phyloP scores from a whole-genome alignment of 2,329 filamentous ascomycete genomes.

The Stachybotrys chartarum region DNA sequence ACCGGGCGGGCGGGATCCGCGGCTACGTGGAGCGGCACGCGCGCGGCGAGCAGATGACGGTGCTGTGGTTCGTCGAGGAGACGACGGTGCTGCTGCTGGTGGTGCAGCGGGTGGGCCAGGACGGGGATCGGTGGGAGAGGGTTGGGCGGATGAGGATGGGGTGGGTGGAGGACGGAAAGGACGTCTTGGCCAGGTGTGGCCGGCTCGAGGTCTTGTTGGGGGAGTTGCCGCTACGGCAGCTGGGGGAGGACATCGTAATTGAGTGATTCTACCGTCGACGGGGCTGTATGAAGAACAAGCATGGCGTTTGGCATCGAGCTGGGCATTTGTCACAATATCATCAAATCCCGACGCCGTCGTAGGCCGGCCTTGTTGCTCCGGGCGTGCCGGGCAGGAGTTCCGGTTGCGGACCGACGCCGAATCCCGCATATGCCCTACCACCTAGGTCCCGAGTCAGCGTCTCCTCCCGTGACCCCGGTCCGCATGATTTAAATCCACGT shows the following conservation, averaged over 20 bases:
- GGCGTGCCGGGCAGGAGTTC: neutral
- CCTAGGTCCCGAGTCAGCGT: too few species aligned
- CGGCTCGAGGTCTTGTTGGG: constrained; percentile 22
- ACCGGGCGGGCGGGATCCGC: constrained; percentile 16
- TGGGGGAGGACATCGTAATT: constrained; percentile 24
- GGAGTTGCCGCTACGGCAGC: constrained; percentile 20
- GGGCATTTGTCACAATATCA: too few species aligned
- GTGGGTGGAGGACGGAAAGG: constrained; percentile 23
- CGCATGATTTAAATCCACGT: too few species aligned
- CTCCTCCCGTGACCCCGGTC: too few species aligned
- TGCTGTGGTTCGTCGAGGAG: constrained; percentile 28
- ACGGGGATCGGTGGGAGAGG: constrained; percentile 19
- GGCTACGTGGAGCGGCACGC: constrained; percentile 26
- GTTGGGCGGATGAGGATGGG: constrained; percentile 27
- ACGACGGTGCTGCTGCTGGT: constrained; percentile 24
- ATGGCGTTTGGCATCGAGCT: too few species aligned
- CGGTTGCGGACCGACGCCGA: neutral
- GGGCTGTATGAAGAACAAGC: too few species aligned
- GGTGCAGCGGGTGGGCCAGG: constrained; percentile 14
- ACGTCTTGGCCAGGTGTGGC: constrained; percentile 21
- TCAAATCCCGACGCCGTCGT: too few species aligned
- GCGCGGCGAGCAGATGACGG: constrained; percentile 26
- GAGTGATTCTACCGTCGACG: constrained; percentile 10
- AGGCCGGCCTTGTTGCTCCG: neutral
- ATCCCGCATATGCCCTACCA: too few species aligned